phyloP scores from a whole-genome alignment of 2,329 filamentous ascomycete genomes.

The Albifimbria verrucaria region DNA sequence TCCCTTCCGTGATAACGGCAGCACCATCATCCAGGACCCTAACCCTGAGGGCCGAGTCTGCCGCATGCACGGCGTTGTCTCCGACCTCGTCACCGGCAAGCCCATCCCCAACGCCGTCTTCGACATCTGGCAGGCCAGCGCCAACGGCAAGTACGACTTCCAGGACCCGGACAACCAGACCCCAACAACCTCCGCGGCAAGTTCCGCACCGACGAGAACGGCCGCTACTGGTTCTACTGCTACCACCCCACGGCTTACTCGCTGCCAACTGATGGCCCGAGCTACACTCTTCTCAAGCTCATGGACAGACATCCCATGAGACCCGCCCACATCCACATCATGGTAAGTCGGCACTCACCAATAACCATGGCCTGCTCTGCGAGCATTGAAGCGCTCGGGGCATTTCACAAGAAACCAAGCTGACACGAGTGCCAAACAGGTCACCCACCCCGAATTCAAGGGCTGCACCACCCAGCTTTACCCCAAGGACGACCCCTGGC shows the following conservation, averaged over 20 bases:
- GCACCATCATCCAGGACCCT: slow-evolving; percentile 62
- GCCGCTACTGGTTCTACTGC: slow-evolving; percentile 72
- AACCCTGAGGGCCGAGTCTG: slow-evolving; percentile 56
- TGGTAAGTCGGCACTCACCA: too few species aligned
- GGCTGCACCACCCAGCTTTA: slow-evolving; percentile 75
- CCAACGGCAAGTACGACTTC: slow-evolving; percentile 75
- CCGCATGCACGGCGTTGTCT: slow-evolving; percentile 67
- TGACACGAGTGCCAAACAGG: slow-evolving; percentile 18
- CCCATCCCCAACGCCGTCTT: slow-evolving; percentile 66
- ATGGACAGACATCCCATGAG: slow-evolving; percentile 48
- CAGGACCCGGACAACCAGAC: slow-evolving; percentile 69
- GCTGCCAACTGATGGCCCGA: slow-evolving; percentile 60
- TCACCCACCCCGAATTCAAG: slow-evolving; percentile 63
- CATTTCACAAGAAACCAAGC: too few species aligned
- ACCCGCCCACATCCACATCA: slow-evolving; percentile 49
- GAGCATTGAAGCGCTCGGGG: too few species aligned
- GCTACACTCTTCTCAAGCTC: slow-evolving; percentile 36
- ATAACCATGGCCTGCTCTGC: too few species aligned
- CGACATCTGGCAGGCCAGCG: slow-evolving; percentile 75
- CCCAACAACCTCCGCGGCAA: slow-evolving; percentile 74
- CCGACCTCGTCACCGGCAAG: slow-evolving; percentile 61
- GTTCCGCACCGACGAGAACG: slow-evolving; percentile 67
- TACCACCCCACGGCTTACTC: slow-evolving; percentile 71
- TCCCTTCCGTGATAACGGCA: slow-evolving; percentile 66
- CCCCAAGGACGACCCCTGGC: slow-evolving; percentile 63